These are phyloP conservation scores for Cercospora sp. DNA, from an alignment of 2,329 filamentous ascomycete genomes.

Conservation along the genomic window DNA sequence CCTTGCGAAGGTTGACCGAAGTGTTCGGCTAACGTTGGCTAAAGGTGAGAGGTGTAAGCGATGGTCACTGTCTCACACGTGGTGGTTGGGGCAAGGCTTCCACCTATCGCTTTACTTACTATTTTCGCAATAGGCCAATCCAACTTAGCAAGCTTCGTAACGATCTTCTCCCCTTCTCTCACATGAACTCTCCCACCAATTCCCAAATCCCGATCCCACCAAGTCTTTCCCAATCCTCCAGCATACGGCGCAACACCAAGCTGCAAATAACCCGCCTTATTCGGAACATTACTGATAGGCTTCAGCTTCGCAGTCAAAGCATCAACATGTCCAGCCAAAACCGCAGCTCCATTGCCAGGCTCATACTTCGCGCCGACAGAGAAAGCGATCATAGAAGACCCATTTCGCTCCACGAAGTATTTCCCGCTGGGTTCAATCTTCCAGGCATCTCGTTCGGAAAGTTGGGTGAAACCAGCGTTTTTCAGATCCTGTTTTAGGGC, in stretches of 20 bases:
- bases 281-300: constrained; percentile 83
- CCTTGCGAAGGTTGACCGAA: constrained; percentile 72
- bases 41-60: too few relatives aligned
- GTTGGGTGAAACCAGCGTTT: constrained; percentile 71
- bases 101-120: constrained; percentile 38
- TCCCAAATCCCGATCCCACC: constrained; percentile 95
- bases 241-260: constrained; percentile 92
- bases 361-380: constrained; percentile 77
- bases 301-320: constrained; percentile 88
- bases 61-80: too few relatives aligned
- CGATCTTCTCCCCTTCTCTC: constrained; percentile 76
- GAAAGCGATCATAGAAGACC: constrained; percentile 82
- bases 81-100: too few relatives aligned
- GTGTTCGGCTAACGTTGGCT: constrained; percentile 81
- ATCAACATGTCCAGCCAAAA: constrained; percentile 91
- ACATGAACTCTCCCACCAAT: constrained; percentile 89
- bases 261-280: constrained; percentile 81
- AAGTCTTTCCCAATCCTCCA: constrained; percentile 81
- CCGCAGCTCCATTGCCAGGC: constrained; percentile 81
- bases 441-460: constrained; percentile 82
- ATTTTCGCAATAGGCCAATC: constrained; percentile 93
- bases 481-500: constrained; percentile 73
- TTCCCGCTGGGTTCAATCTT: constrained; percentile 78
- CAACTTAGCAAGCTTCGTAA: constrained; percentile 80
- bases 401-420: constrained; percentile 86